Evolutionary conservation across 495 filamentous ascomycete species (phyloP), one percentile per base, ranked within the genome.

Genomic region (Podospora conica): DNA sequence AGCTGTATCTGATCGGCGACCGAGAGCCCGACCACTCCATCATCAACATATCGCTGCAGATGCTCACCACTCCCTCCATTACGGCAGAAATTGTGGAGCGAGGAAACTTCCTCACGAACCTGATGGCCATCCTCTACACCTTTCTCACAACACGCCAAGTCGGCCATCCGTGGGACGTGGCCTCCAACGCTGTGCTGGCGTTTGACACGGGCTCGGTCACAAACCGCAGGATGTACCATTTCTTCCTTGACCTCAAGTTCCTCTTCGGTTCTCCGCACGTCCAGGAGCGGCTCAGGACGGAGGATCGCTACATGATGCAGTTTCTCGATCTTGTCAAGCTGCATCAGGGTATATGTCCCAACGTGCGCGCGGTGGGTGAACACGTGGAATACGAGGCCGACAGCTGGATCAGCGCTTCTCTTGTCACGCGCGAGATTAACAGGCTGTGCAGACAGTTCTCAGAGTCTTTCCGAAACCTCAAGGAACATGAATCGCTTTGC

Each of bases 361-460:
- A 98, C 69, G 79, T 92, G 6, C 86, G 95, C 65, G 94, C 93
- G 1, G 87, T 96, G 29, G 91, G 90, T 22, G 95, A 99, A 67
- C 95, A 99, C 72, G 90, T 99, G 8, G 96, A 98, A 73, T 99
- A 97, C 71, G 95, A 99, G 76, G 95, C 93, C 7, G 95, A 99
- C 72, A 90, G 92, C 28, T 99, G 95, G 95, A 97, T 99, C 58
- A 95, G 89, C 69, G 95, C 96, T 1, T 94, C 92, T 9, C 85
- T 99, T 53, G 90, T 98, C 59, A 97, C 94, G 60, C 85, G 92
- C 58, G 94, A 99, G 75, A 91, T 99, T 75, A 98, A 97, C 72
- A 88, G 88, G 61, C 84, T 98, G 11, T 96, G 92, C 71, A 85
- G 93, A 62, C 91, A 93, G 70, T 90, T 97, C 72, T 85, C 92